Conservation (phyloP, 352 stramenopile species). For the Globisporangium barbulae region DNA sequence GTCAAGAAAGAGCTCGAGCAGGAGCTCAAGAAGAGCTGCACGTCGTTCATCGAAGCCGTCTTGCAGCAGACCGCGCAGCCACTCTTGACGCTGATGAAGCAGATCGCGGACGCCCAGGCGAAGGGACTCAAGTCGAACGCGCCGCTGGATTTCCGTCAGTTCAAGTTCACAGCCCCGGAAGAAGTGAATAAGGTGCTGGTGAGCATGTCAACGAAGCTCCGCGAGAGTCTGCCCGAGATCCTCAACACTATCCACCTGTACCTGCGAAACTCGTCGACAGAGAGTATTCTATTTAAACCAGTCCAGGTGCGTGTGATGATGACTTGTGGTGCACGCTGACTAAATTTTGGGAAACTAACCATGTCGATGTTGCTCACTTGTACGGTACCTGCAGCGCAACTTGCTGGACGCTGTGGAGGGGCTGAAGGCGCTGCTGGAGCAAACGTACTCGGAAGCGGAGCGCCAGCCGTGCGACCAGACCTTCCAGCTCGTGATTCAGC, state of each 20-base stretch:
- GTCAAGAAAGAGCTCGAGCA: slow-evolving; percentile 78
- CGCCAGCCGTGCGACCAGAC: slow-evolving; percentile 37
- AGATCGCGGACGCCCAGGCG: slow-evolving; percentile 50
- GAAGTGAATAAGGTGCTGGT: slow-evolving; percentile 46
- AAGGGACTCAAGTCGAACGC: slow-evolving; percentile 26
- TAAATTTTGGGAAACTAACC: background rate
- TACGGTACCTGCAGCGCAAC: slow-evolving; percentile 44
- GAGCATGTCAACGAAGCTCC: slow-evolving; percentile 39
- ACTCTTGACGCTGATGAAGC: slow-evolving; percentile 59
- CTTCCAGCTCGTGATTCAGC: slow-evolving; percentile 39
- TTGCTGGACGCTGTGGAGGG: slow-evolving; percentile 62
- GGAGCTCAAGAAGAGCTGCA: slow-evolving; percentile 80
- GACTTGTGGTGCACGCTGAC: background rate
- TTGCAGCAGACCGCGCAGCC: slow-evolving; percentile 58
- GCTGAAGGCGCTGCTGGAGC: slow-evolving; percentile 52
- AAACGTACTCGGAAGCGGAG: slow-evolving; percentile 52
- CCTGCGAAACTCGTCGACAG: slow-evolving; percentile 73
- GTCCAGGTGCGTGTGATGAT: slow-evolving; percentile 47
- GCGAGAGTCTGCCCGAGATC: slow-evolving; percentile 36
- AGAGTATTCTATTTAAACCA: slow-evolving; percentile 81
- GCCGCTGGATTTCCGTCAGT: slow-evolving; percentile 40
- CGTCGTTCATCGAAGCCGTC: slow-evolving; percentile 71
- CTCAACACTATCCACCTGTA: slow-evolving; percentile 68
- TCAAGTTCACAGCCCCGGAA: slow-evolving; percentile 35
- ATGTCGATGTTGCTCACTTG: background rate